Base-by-base conservation (phyloP, 2,329 filamentous ascomycete genomes). In the Penicillium sp. region DNA sequence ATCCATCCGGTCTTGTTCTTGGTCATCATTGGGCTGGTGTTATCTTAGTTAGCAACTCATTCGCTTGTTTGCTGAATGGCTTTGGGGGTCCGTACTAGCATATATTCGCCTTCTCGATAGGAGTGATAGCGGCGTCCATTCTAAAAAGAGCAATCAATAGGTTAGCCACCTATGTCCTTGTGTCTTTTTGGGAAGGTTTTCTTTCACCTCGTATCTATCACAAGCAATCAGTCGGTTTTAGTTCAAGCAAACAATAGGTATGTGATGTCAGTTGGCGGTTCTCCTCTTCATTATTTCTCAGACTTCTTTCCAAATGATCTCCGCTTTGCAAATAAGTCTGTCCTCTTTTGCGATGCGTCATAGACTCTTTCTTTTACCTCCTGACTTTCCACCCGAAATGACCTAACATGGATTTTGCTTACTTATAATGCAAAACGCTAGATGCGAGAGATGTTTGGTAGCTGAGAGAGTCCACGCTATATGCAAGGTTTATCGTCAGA, bases 1-100 rank as follows among this genome's bases (percentile, higher is more conserved):
- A 47, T 71, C 68, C 52, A 71, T 63, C 21, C 67, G 67, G 51
- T 71, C 67, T 58, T 71, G 69, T 49, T 72, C 69, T 51, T 61
- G 52, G 53, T 73, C 69, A 56, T 72, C 70, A 53, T 73, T 72
- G 20, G 70, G 69, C 59, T 67, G 49, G 24, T 62, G 20, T 23
- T n/a, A 11, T 28, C 26, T 12, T 6, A 20, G 23, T 58, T 35
- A 38, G 40, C n/a, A 24, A 18, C 23, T 47, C 47, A 28, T 14
- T 47, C 20, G 21, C 30, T 33, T 33, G 23, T 46, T 42, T 7
- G 16, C n/a, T 23, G n/a, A 38, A 23, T 7, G 4, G 20, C 26
- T 28, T 28, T 28, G n/a, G 9, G 5, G 42, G 5, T n/a, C 18
- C 43, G 26, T 62, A 65, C 64, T 30, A 65, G 47, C 8, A 65